These are phyloP conservation scores for Pleurotus djamor DNA, from an alignment of 768 basidiomycete genomes.

Conservation along the genomic window DNA sequence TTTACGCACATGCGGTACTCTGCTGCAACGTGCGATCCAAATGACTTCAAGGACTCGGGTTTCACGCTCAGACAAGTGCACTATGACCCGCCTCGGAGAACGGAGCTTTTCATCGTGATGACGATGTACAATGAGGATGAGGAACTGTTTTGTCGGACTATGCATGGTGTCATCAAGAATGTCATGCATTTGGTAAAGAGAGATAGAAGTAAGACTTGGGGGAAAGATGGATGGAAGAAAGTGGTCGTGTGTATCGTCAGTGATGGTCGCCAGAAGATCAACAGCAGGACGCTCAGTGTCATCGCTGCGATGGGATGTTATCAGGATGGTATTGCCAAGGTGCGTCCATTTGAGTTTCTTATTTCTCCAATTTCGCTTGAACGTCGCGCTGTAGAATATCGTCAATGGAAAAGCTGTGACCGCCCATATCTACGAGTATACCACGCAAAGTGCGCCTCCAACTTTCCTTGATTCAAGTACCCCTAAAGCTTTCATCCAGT, in stretches of 20 bases:
- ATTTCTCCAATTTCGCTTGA: neutral
- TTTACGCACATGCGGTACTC: constrained; percentile 97
- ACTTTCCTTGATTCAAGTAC: neutral
- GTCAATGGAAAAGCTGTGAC: constrained; percentile 82
- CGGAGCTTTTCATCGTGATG: constrained; percentile 96
- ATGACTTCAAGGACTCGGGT: constrained; percentile 78
- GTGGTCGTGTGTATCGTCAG: constrained; percentile 92
- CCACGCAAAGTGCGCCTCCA: constrained; percentile 72
- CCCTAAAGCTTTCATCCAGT: constrained; percentile 41
- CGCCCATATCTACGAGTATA: constrained; percentile 93
- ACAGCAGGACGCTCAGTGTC: constrained; percentile 77
- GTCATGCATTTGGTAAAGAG: constrained; percentile 86
- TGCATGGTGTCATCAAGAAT: constrained; percentile 97
- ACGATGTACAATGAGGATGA: constrained; percentile 98
- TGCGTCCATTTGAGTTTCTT: constrained; percentile 21
- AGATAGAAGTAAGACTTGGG: constrained; percentile 92
- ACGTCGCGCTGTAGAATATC: constrained; percentile 42
- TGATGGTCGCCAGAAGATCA: constrained; percentile 85
- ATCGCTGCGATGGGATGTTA: constrained; percentile 94
- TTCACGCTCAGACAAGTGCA: constrained; percentile 91
- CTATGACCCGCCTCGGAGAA: constrained; percentile 87
- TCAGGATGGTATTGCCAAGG: constrained; percentile 91
- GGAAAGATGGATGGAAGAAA: constrained; percentile 98
- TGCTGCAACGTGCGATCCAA: constrained; percentile 95
- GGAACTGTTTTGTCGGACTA: constrained; percentile 85